phyloP scores from a whole-genome alignment of 2,329 filamentous ascomycete genomes.

The Scedosporium dehoogii region DNA sequence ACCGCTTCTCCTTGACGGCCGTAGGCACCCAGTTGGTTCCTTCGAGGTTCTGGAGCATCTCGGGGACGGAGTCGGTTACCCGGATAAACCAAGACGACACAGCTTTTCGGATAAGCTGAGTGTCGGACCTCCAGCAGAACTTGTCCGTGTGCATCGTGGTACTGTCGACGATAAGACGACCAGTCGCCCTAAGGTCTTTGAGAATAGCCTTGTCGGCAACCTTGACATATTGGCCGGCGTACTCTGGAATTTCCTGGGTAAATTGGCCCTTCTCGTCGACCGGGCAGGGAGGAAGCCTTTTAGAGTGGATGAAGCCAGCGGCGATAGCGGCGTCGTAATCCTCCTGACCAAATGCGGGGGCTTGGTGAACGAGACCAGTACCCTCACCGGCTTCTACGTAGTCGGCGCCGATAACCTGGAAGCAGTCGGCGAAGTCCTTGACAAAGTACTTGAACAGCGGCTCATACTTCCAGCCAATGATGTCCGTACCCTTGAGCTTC shows the following conservation, averaged over 20 bases:
- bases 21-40: slow-evolving; percentile 16
- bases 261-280: slow-evolving; percentile 43
- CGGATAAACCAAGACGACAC: slow-evolving; percentile 20
- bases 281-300: slow-evolving; percentile 57
- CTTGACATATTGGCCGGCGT: slow-evolving; percentile 17
- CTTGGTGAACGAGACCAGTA: slow-evolving; percentile 66
- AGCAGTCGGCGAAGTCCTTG: slow-evolving; percentile 59
- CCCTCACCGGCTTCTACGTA: slow-evolving; percentile 67
- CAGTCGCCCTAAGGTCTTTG: slow-evolving; percentile 14
- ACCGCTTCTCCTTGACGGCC: slow-evolving; percentile 17
- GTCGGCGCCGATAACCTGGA: slow-evolving; percentile 55
- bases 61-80: slow-evolving; percentile 13
- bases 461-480: slow-evolving; percentile 64
- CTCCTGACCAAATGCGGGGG: slow-evolving; percentile 67
- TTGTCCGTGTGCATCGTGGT: slow-evolving; percentile 15
- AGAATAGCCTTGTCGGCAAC: slow-evolving; percentile 17
- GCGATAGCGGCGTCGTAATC: slow-evolving; percentile 62
- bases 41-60: slow-evolving; percentile 16
- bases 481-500: slow-evolving; percentile 56
- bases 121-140: slow-evolving; percentile 18
- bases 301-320: slow-evolving; percentile 53
- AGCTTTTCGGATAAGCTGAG: slow-evolving; percentile 16
- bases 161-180: slow-evolving; percentile 14
- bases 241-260: slow-evolving; percentile 16
- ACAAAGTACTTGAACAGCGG: slow-evolving; percentile 65